Percentiles rank a stretch among this genome's conserved stretches.
These are phyloP conservation scores for Alternaria triticimaculans DNA, from an alignment of 2,329 filamentous ascomycete species.

Conservation along the genomic window DNA sequence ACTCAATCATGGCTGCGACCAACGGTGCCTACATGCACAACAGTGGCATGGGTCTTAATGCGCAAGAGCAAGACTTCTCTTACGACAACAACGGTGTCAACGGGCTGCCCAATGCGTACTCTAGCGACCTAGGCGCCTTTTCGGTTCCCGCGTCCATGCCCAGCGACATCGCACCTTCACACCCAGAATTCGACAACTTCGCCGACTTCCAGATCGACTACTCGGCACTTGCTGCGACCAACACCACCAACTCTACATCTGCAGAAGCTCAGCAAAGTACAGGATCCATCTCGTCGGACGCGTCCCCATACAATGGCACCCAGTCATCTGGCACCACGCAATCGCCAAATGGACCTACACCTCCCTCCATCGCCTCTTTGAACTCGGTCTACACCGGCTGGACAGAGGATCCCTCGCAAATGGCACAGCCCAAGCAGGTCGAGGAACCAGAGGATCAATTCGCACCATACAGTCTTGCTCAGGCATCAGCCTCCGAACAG, in stretches of 20 bases:
- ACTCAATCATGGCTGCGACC: constrained; percentile 46
- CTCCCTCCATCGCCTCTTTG: constrained; percentile 44
- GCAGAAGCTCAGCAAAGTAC: constrained; percentile 39
- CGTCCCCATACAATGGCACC: constrained; percentile 45
- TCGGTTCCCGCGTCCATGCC: constrained; percentile 31
- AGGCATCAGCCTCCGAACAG: constrained; percentile 41
- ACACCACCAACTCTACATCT: constrained; percentile 29
- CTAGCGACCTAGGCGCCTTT: constrained; percentile 30
- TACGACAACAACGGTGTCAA: constrained; percentile 20
- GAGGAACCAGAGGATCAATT: constrained; percentile 41
- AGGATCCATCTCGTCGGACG: constrained; percentile 41
- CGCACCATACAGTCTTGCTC: constrained; percentile 38
- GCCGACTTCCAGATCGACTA: constrained; percentile 38
- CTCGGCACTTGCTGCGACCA: constrained; percentile 29
- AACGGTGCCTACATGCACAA: constrained; percentile 44
- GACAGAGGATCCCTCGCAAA: constrained; percentile 42
- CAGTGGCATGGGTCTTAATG: constrained; percentile 29
- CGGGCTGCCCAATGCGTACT: constrained; percentile 27
- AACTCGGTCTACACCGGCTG: constrained; percentile 47
- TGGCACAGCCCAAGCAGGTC: constrained; percentile 28
- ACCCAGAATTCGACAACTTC: constrained; percentile 34
- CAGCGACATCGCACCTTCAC: constrained; percentile 27
- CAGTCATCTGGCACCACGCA: constrained; percentile 40
- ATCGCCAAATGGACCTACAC: constrained; percentile 41
- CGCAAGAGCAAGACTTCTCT: constrained; percentile 34